phyloP scores from a whole-genome alignment of 1,284 basidiomycete genomes.

The Boletus mariae region DNA sequence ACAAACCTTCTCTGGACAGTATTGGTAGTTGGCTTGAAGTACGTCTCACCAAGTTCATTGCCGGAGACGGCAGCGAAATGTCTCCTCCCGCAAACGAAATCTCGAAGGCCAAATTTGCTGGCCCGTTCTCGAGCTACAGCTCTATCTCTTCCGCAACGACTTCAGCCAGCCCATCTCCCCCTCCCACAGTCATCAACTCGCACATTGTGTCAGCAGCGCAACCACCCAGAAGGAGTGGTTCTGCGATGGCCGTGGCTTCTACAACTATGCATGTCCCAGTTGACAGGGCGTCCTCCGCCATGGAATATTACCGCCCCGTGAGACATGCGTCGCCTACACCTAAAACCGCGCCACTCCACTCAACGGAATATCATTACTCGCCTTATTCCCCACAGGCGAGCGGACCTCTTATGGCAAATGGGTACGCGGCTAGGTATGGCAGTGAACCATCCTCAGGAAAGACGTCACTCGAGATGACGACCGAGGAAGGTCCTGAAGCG shows the following conservation, averaged over 20 bases:
- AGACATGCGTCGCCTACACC: constrained; percentile 47
- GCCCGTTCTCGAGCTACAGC: constrained; percentile 93
- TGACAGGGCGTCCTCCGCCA: constrained; percentile 72
- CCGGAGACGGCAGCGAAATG: constrained; percentile 72
- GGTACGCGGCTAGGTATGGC: constrained; percentile 25
- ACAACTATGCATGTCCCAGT: constrained; percentile 47
- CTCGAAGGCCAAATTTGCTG: constrained; percentile 49
- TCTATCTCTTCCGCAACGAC: constrained; percentile 82
- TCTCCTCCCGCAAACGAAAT: constrained; percentile 38
- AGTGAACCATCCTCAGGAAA: constrained; percentile 27
- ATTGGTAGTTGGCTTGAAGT: constrained; percentile 93
- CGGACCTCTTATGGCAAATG: constrained; percentile 22
- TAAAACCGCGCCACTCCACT: constrained; percentile 30
- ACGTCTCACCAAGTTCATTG: constrained; percentile 94
- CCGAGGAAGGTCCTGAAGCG: constrained; percentile 33
- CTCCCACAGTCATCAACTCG: constrained; percentile 52
- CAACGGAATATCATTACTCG: constrained; percentile 20
- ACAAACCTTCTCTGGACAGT: constrained; percentile 88
- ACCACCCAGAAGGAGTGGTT: constrained; percentile 52
- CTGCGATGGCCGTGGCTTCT: constrained; percentile 56
- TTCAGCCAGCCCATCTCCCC: constrained; percentile 70
- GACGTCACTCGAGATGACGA: constrained; percentile 32
- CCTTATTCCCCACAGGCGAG: constrained; percentile 35
- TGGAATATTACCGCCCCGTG: constrained; percentile 58
- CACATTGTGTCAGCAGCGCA: constrained; percentile 40